phyloP scores from a whole-genome alignment of 345 rosid genomes.

The Rhizophora apiculata region DNA sequence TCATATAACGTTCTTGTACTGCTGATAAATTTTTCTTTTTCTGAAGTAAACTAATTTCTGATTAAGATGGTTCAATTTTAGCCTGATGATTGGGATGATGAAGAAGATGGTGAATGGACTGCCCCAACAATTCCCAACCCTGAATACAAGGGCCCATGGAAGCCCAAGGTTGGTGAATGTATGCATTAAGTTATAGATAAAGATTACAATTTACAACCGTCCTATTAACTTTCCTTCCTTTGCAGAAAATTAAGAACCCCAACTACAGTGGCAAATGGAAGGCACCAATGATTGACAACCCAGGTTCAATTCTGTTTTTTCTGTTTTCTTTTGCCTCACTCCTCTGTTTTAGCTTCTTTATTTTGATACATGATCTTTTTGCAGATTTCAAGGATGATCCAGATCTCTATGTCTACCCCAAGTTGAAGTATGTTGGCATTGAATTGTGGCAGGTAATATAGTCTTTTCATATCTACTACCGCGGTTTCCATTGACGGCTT shows the following conservation, averaged over 20 bases:
- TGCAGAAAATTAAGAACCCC: slow-evolving; percentile 97
- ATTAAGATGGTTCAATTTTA: slow-evolving; percentile 23
- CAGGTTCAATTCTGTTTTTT: slow-evolving; percentile 49
- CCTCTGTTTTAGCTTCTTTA: slow-evolving; percentile 1
- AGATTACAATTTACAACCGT: neutral
- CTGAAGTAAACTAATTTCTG: neutral
- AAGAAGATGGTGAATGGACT: slow-evolving; percentile 99
- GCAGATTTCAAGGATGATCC: slow-evolving; percentile 96
- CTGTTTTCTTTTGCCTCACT: neutral
- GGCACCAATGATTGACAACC: slow-evolving; percentile 96
- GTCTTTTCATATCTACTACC: neutral
- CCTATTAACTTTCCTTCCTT: neutral
- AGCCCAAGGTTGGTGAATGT: slow-evolving; percentile 61
- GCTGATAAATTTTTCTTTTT: neutral
- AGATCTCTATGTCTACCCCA: slow-evolving; percentile 82
- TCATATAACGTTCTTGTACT: neutral
- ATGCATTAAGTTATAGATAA: neutral
- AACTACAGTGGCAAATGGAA: slow-evolving; percentile 95
- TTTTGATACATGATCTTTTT: slow-evolving; percentile 5
- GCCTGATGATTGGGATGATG: slow-evolving; percentile 99
- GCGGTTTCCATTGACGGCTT: neutral
- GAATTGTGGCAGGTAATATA: slow-evolving; percentile 93
- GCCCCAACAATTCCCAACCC: slow-evolving; percentile 95
- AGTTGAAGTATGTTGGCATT: slow-evolving; percentile 86
- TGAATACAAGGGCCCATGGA: slow-evolving; percentile 97